These are phyloP conservation scores for Aleurites moluccanus DNA, from an alignment of 441 rosid species.

Conservation along the genomic window DNA sequence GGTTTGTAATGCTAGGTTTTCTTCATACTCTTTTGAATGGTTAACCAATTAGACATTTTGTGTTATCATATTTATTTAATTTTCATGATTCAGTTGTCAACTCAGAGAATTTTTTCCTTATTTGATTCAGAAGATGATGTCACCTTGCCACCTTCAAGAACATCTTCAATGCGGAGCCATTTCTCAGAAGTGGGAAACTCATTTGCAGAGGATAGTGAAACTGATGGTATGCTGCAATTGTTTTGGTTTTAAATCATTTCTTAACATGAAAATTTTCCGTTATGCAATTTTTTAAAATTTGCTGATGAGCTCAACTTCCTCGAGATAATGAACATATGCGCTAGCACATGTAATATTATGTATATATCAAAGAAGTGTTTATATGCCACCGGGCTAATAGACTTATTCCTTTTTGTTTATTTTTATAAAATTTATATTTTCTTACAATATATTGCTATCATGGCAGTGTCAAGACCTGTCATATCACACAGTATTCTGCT, in stretches of 20 bases:
- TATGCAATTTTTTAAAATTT: background rate
- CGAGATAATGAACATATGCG: background rate
- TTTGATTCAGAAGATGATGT: slow-evolving; percentile 56
- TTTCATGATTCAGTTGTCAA: slow-evolving; percentile 2
- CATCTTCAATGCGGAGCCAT: slow-evolving; percentile 48
- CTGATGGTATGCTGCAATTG: slow-evolving; percentile 42
- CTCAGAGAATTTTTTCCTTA: background rate
- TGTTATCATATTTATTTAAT: background rate
- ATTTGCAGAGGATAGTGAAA: slow-evolving; percentile 38
- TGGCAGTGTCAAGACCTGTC: slow-evolving; percentile 52
- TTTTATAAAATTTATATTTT: background rate
- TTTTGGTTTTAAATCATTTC: slow-evolving; percentile 10
- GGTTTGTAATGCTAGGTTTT: background rate
- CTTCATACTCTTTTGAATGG: background rate
- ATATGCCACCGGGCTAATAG: background rate
- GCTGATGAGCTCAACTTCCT: slow-evolving; percentile 9
- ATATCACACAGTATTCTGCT: slow-evolving; percentile 42
- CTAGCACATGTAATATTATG: background rate
- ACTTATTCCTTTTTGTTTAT: background rate
- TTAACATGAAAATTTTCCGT: background rate
- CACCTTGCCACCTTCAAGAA: slow-evolving; percentile 40
- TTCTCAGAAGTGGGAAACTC: slow-evolving; percentile 53
- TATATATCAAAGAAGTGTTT: background rate
- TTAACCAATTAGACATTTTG: background rate
- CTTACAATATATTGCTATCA: slow-evolving; percentile 16